Evolutionary conservation across 805 yeast genomes (phyloP), one percentile per base, ranked within the genome.

Genomic region (Yamadazyma phyllophila): DNA sequence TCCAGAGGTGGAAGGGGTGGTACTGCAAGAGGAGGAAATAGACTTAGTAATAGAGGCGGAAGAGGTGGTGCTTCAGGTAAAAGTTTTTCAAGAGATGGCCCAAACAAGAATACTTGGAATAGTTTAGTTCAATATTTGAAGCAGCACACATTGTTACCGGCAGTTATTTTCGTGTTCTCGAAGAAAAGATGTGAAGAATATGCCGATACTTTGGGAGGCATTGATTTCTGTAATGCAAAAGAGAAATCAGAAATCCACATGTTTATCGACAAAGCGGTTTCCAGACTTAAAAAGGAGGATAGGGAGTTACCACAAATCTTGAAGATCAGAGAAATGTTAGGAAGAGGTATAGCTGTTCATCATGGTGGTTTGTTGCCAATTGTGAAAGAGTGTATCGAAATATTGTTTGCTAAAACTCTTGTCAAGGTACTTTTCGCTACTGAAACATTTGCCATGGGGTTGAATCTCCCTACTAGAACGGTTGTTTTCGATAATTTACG

Each of bases 381-480:
- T 33, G 95, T 91, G 24, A 91, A 91, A 58, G 98, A 91, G 60
- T 81, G 89, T 38, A 91, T 91, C 52, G 99, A 94, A 65, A 91
- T 94, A 45, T 67, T 94, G 39, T 94, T 94, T 68, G 83, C 97
- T 0, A 84, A 81, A 55, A 83, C 96, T 0, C 73, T 92, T 42
- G 87, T 94, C 36, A 91, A 90, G 63, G 94, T 92, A 1, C 69
- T 94, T 43, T 94, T 94, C 70, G 98, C 99, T 0, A 94, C 99
- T 0, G 99, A 94, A 65, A 94, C 99, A 0, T 92, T 94, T 74
- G 98, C 99, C 6, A 94, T 94, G 98, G 99, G 99, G 11, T 77
- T 94, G 61, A 94, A 94, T 61, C 72, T 94, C 59, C 99, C 99
- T 10, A 92, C 99, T 0, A 82, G 96, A 68, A 94, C 99, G 0